phyloP scores from a whole-genome alignment of 2,329 filamentous ascomycete genomes.

The Talaromyces sp. region DNA sequence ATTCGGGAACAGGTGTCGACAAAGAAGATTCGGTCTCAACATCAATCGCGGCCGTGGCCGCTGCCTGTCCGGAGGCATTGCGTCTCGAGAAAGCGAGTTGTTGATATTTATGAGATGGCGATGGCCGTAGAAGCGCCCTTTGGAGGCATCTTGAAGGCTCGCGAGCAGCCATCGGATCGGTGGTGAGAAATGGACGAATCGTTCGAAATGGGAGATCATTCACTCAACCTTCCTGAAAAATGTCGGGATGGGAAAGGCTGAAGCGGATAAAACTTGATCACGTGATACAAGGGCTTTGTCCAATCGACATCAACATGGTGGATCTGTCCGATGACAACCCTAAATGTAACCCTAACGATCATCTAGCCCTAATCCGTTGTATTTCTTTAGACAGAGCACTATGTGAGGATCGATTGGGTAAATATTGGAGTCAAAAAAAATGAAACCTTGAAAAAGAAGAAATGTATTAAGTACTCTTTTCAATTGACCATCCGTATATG shows the following conservation, averaged over 20 bases:
- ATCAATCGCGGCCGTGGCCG: constrained; percentile 38
- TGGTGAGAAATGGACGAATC: not conserved
- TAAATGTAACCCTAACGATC: not conserved
- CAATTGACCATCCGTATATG: not conserved
- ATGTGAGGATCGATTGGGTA: not conserved
- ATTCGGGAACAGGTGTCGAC: constrained; percentile 33
- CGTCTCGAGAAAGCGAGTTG: constrained; percentile 38
- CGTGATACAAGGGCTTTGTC: not conserved
- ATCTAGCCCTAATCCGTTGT: not conserved
- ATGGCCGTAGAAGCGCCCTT: constrained; percentile 36
- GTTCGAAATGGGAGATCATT: not conserved
- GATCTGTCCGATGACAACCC: not conserved
- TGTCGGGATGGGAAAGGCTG: constrained; percentile 5
- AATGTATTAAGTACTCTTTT: not conserved
- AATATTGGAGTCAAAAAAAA: not conserved
- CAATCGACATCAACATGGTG: not conserved
- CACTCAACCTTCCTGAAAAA: not conserved
- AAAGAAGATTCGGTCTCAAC: constrained; percentile 51
- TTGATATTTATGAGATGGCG: constrained; percentile 30
- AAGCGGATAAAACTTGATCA: not conserved
- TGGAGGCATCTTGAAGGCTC: constrained; percentile 40
- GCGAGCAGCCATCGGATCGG: constrained; percentile 35
- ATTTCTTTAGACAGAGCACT: not conserved
- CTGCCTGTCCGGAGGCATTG: constrained; percentile 47
- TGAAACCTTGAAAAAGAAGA: not conserved